Evolutionary conservation across 805 yeast species (phyloP).

Genomic region (Yarrowia sp.): DNA sequence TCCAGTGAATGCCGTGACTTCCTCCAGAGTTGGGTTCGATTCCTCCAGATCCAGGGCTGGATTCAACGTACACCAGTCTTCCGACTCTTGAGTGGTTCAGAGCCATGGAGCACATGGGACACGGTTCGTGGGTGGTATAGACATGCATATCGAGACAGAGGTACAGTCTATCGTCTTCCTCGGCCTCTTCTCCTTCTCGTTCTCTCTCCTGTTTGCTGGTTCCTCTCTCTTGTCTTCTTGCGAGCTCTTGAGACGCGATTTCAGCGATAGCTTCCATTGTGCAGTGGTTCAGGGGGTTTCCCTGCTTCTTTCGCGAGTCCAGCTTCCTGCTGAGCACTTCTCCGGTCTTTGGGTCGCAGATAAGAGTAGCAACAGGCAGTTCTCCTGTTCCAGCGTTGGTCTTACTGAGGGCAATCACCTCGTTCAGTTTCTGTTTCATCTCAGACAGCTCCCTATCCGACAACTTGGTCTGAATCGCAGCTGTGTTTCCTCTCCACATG

Average conservation of each 20-base stretch:
- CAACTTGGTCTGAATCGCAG: constrained; percentile 56
- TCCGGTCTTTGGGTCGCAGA: constrained; percentile 64
- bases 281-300: constrained; percentile 72
- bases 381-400: constrained; percentile 41
- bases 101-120: constrained; percentile 97
- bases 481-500: constrained; percentile 91
- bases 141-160: constrained; percentile 79
- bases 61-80: constrained; percentile 65
- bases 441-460: constrained; percentile 55
- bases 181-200: not conserved
- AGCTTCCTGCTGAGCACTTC: constrained; percentile 52
- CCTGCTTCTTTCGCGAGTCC: constrained; percentile 52
- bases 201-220: constrained; percentile 21
- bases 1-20: constrained; percentile 75
- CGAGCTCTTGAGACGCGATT: constrained; percentile 64
- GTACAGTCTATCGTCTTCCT: constrained; percentile 53
- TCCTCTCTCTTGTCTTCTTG: constrained; percentile 49
- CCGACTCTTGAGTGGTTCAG: constrained; percentile 86
- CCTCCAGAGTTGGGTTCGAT: constrained; percentile 64
- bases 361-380: constrained; percentile 63
- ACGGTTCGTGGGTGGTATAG: constrained; percentile 93
- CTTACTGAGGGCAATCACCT: constrained; percentile 46
- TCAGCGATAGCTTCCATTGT: constrained; percentile 71
- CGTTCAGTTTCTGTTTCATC: constrained; percentile 51
- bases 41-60: constrained; percentile 61